Evolutionary conservation across 1,284 basidiomycete species (phyloP).

Genomic region (Kwoniella shivajii): DNA sequence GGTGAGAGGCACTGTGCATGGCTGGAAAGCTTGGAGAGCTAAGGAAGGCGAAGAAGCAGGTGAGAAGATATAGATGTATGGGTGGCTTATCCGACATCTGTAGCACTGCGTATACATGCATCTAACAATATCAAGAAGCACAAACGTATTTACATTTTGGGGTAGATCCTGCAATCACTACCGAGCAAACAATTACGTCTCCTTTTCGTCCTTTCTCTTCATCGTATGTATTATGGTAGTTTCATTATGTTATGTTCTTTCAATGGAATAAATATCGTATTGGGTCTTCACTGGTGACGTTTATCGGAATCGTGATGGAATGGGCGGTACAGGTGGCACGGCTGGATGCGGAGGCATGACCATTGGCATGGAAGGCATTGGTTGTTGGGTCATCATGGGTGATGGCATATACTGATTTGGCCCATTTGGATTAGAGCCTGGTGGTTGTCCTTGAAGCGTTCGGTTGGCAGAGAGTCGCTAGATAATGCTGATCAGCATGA

Average conservation of each 20-base stretch:
- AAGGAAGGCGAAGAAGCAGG: conserved; percentile 21
- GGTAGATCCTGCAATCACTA: too few relatives aligned
- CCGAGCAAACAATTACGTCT: too few relatives aligned
- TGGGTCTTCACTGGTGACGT: neutral
- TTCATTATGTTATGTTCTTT: too few relatives aligned
- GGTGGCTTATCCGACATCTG: neutral
- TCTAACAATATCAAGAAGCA: neutral
- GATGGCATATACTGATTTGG: neutral
- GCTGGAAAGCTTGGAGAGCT: conserved; percentile 48
- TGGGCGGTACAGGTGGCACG: conserved; percentile 30
- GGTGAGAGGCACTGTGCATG: conserved; percentile 64
- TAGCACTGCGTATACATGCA: conserved; percentile 1
- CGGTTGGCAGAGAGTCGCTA: conserved; percentile 25
- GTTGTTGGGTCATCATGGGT: conserved; percentile 8
- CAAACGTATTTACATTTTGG: conserved; percentile 1
- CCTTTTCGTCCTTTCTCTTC: too few relatives aligned
- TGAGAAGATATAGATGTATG: conserved; percentile 15
- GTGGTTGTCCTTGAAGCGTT: conserved; percentile 3
- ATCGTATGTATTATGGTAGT: too few relatives aligned
- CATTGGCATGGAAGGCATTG: conserved; percentile 6
- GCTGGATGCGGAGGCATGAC: conserved; percentile 10
- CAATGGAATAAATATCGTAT: neutral
- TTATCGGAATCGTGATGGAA: conserved; percentile 31
- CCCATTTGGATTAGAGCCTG: neutral
- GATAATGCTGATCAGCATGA: neutral